Evolutionary conservation across 1,139 yeast species (phyloP).

Genomic region (Diutina catenulata): DNA sequence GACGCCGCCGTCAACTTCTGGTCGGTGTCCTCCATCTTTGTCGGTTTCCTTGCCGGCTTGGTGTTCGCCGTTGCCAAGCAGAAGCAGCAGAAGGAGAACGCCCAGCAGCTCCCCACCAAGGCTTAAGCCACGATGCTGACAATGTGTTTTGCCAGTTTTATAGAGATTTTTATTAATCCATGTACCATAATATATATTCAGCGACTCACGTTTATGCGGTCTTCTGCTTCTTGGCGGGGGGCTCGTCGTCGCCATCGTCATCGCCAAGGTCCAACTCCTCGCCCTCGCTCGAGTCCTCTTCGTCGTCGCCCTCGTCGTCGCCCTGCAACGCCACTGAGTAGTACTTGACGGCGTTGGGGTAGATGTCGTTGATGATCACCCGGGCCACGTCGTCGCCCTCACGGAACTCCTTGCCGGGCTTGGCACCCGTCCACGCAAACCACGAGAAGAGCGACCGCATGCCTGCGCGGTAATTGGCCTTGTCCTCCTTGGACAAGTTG

Average conservation of each 20-base stretch:
- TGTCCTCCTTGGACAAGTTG: conserved; percentile 36
- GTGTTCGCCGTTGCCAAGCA: conserved; percentile 90
- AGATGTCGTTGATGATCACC: conserved; percentile 52
- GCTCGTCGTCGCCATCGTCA: conserved; percentile 34
- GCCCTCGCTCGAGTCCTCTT: conserved; percentile 41
- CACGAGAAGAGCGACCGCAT: conserved; percentile 69
- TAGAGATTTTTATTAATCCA: background rate
- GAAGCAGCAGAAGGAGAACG: conserved; percentile 43
- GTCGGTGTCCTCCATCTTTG: conserved; percentile 78
- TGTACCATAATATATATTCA: no score
- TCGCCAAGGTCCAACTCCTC: conserved; percentile 46
- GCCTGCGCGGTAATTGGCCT: conserved; percentile 50
- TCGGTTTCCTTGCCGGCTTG: conserved; percentile 90
- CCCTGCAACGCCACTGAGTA: conserved; percentile 53
- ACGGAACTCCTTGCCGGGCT: conserved; percentile 64
- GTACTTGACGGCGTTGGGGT: conserved; percentile 61
- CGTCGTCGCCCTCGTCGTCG: conserved; percentile 42
- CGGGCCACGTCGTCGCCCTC: conserved; percentile 61
- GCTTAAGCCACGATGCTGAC: background rate
- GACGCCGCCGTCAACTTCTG: conserved; percentile 91
- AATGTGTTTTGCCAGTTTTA: background rate
- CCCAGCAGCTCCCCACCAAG: conserved; percentile 29
- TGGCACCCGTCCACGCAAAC: conserved; percentile 65
- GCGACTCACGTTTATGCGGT: background rate
- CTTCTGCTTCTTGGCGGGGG: conserved; percentile 11